These are phyloP conservation scores for Entoloma clypeatum DNA, from an alignment of 1,284 basidiomycete species.

Conservation along the genomic window DNA sequence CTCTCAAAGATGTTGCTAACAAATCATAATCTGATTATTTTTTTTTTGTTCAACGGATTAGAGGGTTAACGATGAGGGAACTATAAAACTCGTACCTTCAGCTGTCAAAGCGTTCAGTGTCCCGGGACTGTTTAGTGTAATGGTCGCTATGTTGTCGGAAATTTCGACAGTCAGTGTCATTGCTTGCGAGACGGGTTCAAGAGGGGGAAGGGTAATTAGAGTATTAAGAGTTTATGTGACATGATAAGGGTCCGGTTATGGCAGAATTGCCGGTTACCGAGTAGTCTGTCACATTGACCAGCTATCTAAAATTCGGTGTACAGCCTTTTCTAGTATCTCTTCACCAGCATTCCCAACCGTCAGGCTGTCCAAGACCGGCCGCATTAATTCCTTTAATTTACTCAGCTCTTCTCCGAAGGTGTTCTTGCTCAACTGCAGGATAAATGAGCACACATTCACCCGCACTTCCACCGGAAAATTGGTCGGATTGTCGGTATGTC, in stretches of 20 bases:
- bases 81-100: constrained; percentile 39
- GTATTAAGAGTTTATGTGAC: too few relatives aligned
- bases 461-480: constrained; percentile 67
- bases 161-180: constrained; percentile 47
- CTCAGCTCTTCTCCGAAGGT: constrained; percentile 44
- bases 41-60: neutral
- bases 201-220: neutral
- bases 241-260: neutral
- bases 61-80: neutral
- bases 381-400: constrained; percentile 46
- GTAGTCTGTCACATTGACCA: constrained; percentile 34
- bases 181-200: constrained; percentile 19
- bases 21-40: constrained; percentile 52
- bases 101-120: constrained; percentile 57
- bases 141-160: constrained; percentile 59
- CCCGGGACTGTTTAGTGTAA: constrained; percentile 59
- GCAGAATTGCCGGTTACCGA: neutral
- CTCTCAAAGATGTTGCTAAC: constrained; percentile 53
- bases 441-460: constrained; percentile 66
- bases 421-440: constrained; percentile 59
- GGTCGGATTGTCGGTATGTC: constrained; percentile 47
- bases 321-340: constrained; percentile 42
- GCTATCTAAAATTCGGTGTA: constrained; percentile 41
- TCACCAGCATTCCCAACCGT: constrained; percentile 38
- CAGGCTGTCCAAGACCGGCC: constrained; percentile 51